Evolutionary conservation across 192 early-diverging fungal species (phyloP), one percentile per base, ranked within the genome.

Genomic region (Podochytrium sp.): DNA sequence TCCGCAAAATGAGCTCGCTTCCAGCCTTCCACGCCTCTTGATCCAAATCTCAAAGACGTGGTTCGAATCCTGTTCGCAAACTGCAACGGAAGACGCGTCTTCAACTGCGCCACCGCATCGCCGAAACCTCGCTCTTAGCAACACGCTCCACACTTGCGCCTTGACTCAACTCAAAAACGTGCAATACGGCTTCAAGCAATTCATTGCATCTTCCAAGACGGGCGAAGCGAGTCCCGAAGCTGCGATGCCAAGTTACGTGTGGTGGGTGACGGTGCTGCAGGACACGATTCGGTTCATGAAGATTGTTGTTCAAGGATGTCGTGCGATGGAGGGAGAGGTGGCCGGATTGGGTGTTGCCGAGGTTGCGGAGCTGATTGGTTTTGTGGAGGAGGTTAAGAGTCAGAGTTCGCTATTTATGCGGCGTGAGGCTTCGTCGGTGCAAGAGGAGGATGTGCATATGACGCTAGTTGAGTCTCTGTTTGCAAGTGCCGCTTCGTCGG

Each of bases 1-100:
- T 16, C 76, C 76, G 3, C 29, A 66, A 32, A 79, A 79, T 40
- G 73, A 76, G 25, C 40, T 71, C 0, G n/a, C 50, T 3, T 20
- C 70, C 7, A 63, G 39, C 10, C 51, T 76, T 3, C 71, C 76
- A 2, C 49, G 75, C n/a, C 47, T 76, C 23, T 49, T 66, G 25
- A 71, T 39, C 2, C 59, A 57, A 29, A 50, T 76, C 25, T 38
- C 49, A 18, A 32, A 25, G 16, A 14, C 18, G 6, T 76, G 66
- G 75, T 67, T 70, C 30, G 56, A 30, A 47, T 47, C 43, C 10
- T 12, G 10, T 20, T 12, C 10, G 10, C 7, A 47, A 12, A 47
- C 43, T 12, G 7, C 29, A 38, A 32, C 20, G 2, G 16, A 10
- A 16, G 27, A 2, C 34, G 30, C 30, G 30, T 33, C 60, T 2